These are phyloP conservation scores for Avena atlantica DNA, from an alignment of 176 grass and related monocot species.

Conservation along the genomic window DNA sequence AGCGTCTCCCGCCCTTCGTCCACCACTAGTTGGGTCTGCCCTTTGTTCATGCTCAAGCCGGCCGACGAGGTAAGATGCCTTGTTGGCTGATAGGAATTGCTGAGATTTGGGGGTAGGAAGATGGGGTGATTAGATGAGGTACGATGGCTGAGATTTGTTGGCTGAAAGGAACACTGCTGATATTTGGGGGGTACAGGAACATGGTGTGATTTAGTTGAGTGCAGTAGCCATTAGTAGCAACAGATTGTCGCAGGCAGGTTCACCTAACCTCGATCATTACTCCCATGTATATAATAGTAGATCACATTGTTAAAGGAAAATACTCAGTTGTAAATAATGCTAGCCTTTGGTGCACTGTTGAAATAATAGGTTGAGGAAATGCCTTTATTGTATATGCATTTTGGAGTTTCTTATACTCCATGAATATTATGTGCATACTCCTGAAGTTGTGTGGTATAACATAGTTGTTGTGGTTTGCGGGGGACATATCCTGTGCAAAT, in stretches of 20 bases:
- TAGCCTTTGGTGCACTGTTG: neutral
- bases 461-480: neutral
- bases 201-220: too few species aligned
- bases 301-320: neutral
- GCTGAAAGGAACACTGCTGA: too few species aligned
- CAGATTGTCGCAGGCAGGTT: neutral
- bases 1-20: too few species aligned
- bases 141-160: too few species aligned
- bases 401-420: neutral
- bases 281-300: constrained; percentile 23
- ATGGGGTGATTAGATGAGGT: too few species aligned
- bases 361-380: constrained; percentile 4
- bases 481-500: neutral
- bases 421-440: neutral
- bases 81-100: too few species aligned
- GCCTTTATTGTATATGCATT: neutral
- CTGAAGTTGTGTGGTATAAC: neutral
- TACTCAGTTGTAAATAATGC: neutral
- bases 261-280: neutral
- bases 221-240: neutral
- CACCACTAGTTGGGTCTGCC: too few species aligned
- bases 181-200: too few species aligned
- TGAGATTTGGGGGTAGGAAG: too few species aligned
- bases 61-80: too few species aligned
- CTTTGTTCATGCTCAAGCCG: too few species aligned